Evolutionary conservation across 1,284 basidiomycete genomes (phyloP), one percentile per base, ranked within the genome.

Genomic region (Pyrrhoderma lamaoense): DNA sequence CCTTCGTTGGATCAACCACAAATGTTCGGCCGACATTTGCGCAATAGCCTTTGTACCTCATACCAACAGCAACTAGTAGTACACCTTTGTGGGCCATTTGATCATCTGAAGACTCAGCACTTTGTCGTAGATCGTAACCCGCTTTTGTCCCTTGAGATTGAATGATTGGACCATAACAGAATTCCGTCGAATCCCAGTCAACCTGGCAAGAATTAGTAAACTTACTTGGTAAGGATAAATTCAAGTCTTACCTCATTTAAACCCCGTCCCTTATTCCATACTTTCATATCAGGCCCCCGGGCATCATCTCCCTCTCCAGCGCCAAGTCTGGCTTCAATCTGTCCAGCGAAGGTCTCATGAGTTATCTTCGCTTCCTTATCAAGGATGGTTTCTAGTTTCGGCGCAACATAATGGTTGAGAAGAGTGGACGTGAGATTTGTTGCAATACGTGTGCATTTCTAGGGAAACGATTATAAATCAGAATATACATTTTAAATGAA

Each of bases 91-190:
- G 86, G 16, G 91, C 84, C 57, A 97, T 88, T 53, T 79, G 77
- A 61, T 95, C 89, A 27, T 78, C 70, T 22, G 88, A 85, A 2
- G 93, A 94, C 64, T 91, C 85, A 0, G 90, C 92, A 1, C 85
- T 90, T 21, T 87, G 85, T 56, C 85, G 82, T 47, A 98, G 74
- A 63, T 98, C 94, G 64, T 96, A 98, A 11, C 89, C 87, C 3
- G 76, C 72, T 54, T 74, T 77, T 38, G 82, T 83, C 14, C 90
- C 89, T 50, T 87, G 88, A 2, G 93, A 97, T 63, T 97, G 94
- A 62, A 98, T 90, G 65, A 97, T 94, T 2, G 95, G 94, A 3
- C 89, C 83, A 66, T 95, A 97, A 59, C 91, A 90, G 70, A 94
- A 95, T 67, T 98, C 94, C 2, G 89, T 87, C 9, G 86, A 79